Evolutionary conservation across 2,329 filamentous ascomycete species (phyloP).

Genomic region (Cladosporium cucumerinum): DNA sequence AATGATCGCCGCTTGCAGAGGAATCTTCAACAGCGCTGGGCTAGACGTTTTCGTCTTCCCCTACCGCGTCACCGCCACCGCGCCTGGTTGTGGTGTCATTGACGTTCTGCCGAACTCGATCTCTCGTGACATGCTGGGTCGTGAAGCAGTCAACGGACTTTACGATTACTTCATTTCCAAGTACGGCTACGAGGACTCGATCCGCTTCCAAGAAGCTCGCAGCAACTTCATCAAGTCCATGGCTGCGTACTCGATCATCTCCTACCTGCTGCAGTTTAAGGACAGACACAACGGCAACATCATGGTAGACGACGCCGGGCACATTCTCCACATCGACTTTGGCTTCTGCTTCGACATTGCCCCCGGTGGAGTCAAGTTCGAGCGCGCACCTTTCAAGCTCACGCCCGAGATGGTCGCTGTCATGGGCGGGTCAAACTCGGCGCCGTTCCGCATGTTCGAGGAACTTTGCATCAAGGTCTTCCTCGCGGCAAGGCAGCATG

Average conservation of each 20-base stretch:
- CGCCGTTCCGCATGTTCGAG: conserved; percentile 93
- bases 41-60: conserved; percentile 96
- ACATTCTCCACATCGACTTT: conserved; percentile 98
- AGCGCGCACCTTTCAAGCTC: conserved; percentile 96
- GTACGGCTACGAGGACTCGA: conserved; percentile 93
- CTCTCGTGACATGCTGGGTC: conserved; percentile 95
- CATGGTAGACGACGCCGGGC: conserved; percentile 96
- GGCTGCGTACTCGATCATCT: conserved; percentile 97
- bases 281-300: conserved; percentile 99
- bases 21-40: conserved; percentile 92
- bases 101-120: conserved; percentile 97
- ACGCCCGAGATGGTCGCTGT: conserved; percentile 98
- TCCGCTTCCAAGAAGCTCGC: conserved; percentile 89
- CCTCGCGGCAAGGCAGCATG: conserved; percentile 79
- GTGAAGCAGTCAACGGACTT: conserved; percentile 94
- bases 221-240: conserved; percentile 99
- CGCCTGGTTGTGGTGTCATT: conserved; percentile 95
- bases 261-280: conserved; percentile 96
- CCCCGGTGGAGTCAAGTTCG: conserved; percentile 93
- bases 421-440: conserved; percentile 82
- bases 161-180: conserved; percentile 98
- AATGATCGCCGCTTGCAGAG: conserved; percentile 96
- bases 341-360: conserved; percentile 99
- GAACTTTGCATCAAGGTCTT: conserved; percentile 95
- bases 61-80: conserved; percentile 94